phyloP scores from a whole-genome alignment of 2,329 filamentous ascomycete species.

The Ophiostoma australiae region DNA sequence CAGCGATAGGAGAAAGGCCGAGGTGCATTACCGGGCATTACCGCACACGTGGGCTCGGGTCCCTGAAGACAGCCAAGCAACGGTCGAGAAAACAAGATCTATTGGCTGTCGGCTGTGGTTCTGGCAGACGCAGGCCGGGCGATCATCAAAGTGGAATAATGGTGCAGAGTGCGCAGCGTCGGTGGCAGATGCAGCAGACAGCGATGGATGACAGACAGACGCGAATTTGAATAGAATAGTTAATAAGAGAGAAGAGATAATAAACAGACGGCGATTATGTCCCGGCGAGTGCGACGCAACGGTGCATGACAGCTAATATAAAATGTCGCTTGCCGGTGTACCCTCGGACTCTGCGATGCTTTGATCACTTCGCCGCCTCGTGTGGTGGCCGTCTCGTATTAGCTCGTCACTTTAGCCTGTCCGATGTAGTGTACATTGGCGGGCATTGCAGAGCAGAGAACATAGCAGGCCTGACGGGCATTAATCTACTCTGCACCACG shows the following conservation, averaged over 20 bases:
- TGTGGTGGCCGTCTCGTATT: background rate
- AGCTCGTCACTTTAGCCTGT: background rate
- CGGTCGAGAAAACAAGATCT: background rate
- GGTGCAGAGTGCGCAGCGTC: background rate
- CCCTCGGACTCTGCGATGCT: background rate
- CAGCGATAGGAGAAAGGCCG: background rate
- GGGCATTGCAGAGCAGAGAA: background rate
- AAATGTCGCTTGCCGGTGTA: background rate
- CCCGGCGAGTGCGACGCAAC: background rate
- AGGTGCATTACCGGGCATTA: background rate
- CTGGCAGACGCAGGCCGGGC: background rate
- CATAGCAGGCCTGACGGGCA: background rate
- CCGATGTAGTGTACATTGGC: background rate
- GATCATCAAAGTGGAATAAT: background rate
- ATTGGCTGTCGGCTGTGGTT: background rate
- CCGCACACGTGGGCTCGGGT: background rate
- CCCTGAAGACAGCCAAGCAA: background rate
- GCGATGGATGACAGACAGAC: too few species aligned
- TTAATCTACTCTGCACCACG: too few species aligned
- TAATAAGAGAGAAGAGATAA: background rate
- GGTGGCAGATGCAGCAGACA: background rate
- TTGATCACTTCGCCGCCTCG: background rate
- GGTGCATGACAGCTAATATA: background rate
- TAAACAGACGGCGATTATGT: background rate
- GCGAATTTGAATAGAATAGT: too few species aligned